Percentiles rank a stretch among this genome's conserved stretches.
phyloP scores from a whole-genome alignment of 805 yeast species.

The Lachancea meyersii region DNA sequence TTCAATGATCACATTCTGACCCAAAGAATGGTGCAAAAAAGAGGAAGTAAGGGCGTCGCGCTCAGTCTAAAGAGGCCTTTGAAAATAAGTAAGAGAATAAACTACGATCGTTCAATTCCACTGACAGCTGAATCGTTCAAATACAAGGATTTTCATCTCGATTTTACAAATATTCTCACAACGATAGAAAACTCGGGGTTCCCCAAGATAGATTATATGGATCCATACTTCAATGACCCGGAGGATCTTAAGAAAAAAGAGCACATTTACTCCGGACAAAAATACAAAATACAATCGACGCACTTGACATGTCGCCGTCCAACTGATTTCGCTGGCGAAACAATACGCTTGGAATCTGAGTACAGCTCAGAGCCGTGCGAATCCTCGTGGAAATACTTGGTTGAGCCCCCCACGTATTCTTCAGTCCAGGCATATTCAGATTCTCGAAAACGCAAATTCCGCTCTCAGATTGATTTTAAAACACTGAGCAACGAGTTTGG shows the following conservation, averaged over 20 bases:
- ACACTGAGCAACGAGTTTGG: slow-evolving; percentile 9
- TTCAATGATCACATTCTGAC: slow-evolving; percentile 1
- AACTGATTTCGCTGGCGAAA: slow-evolving; percentile 28
- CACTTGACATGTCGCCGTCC: slow-evolving; percentile 21
- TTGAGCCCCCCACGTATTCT: slow-evolving; percentile 42
- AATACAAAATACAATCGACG: slow-evolving; percentile 42
- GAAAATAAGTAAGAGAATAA: neutral
- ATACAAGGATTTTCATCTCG: slow-evolving; percentile 1
- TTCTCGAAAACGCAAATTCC: slow-evolving; percentile 10
- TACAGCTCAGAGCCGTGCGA: slow-evolving; percentile 6
- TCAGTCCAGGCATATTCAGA: neutral
- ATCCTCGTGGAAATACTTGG: slow-evolving; percentile 41
- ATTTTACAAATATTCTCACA: slow-evolving; percentile 32
- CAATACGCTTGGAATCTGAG: slow-evolving; percentile 6
- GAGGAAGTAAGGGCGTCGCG: neutral
- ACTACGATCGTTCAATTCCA: neutral
- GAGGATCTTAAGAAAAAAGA: slow-evolving; percentile 50
- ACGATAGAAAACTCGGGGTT: slow-evolving; percentile 45
- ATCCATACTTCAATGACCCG: slow-evolving; percentile 55
- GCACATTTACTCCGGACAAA: slow-evolving; percentile 61
- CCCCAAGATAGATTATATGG: slow-evolving; percentile 48
- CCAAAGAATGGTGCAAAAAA: slow-evolving; percentile 4
- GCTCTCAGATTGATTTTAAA: slow-evolving; percentile 8
- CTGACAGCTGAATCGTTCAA: neutral
- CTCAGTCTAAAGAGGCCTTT: neutral